These are phyloP conservation scores for Colletotrichum tamarilloi DNA, from an alignment of 2,329 filamentous ascomycete genomes.

Conservation along the genomic window DNA sequence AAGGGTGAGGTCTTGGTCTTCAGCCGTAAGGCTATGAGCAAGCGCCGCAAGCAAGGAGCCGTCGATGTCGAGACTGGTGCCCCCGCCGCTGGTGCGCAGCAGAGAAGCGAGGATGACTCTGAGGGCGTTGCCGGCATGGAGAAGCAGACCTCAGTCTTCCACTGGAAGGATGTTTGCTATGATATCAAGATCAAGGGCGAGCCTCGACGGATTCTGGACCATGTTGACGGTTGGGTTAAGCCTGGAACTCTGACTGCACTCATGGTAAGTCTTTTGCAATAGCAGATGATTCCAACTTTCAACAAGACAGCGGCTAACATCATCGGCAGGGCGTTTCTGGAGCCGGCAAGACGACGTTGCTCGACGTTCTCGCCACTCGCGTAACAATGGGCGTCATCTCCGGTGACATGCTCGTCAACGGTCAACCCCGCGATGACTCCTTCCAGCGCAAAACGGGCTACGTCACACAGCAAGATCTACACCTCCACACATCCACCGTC, in stretches of 20 bases:
- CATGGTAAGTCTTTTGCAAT: slow-evolving; percentile 61
- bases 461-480: slow-evolving; percentile 71
- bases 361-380: slow-evolving; percentile 71
- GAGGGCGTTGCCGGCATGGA: slow-evolving; percentile 34
- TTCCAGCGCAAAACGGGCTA: slow-evolving; percentile 78
- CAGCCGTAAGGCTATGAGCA: slow-evolving; percentile 52
- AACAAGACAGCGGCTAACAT: not conserved
- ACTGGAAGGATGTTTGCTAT: slow-evolving; percentile 76
- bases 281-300: no score
- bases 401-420: slow-evolving; percentile 76
- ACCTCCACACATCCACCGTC: slow-evolving; percentile 49
- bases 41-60: slow-evolving; percentile 64
- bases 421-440: slow-evolving; percentile 68
- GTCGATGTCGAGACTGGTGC: not conserved
- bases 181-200: slow-evolving; percentile 75
- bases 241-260: slow-evolving; percentile 74
- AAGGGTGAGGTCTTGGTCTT: slow-evolving; percentile 72
- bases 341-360: slow-evolving; percentile 62
- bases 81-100: not conserved
- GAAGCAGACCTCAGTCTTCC: slow-evolving; percentile 71
- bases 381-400: slow-evolving; percentile 75
- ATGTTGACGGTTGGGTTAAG: slow-evolving; percentile 78
- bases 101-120: slow-evolving; percentile 52
- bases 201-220: slow-evolving; percentile 69
- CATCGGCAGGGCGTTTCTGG: slow-evolving; percentile 26